Percentiles rank a stretch among this genome's conserved stretches.
Evolutionary conservation across 2,329 filamentous ascomycete genomes (phyloP).

Genomic region (Rachicladosporium sp.): DNA sequence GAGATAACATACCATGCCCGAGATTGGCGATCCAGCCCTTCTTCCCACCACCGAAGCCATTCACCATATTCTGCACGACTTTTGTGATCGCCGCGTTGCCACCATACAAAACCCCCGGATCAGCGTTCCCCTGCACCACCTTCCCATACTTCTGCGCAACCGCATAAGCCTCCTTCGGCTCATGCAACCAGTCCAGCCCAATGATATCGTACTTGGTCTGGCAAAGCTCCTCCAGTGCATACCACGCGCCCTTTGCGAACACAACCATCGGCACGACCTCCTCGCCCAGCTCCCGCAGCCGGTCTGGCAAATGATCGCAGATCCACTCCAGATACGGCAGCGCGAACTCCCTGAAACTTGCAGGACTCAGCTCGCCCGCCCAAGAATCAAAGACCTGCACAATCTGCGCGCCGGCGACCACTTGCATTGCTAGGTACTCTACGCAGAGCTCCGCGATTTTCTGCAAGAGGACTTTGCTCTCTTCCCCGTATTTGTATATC

Average conservation of each 20-base stretch:
- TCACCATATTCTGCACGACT: constrained; percentile 74
- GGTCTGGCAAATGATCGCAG: constrained; percentile 62
- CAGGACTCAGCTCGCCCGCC: constrained; percentile 84
- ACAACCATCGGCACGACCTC: constrained; percentile 91
- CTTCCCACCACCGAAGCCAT: constrained; percentile 71
- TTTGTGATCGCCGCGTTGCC: constrained; percentile 67
- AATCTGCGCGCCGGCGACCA: constrained; percentile 85
- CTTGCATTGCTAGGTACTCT: constrained; percentile 84
- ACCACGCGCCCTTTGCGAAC: constrained; percentile 96
- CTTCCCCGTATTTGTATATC: constrained; percentile 80
- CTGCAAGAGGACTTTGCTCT: constrained; percentile 67
- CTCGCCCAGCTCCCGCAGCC: constrained; percentile 59
- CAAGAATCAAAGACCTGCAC: constrained; percentile 97
- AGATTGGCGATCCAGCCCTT: constrained; percentile 96
- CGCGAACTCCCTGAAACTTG: constrained; percentile 71
- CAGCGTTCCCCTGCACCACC: constrained; percentile 89
- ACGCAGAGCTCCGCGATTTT: constrained; percentile 94
- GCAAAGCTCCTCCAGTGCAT: constrained; percentile 78
- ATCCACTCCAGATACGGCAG: constrained; percentile 81
- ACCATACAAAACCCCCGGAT: constrained; percentile 86
- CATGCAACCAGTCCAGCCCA: constrained; percentile 88
- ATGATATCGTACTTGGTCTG: constrained; percentile 86
- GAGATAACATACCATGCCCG: constrained; percentile 61
- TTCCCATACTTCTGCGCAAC: constrained; percentile 57
- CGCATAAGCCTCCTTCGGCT: constrained; percentile 70